These are phyloP conservation scores for Polytrichum commune DNA, from an alignment of 225 moss, liverwort and hornwort genomes.

Conservation along the genomic window DNA sequence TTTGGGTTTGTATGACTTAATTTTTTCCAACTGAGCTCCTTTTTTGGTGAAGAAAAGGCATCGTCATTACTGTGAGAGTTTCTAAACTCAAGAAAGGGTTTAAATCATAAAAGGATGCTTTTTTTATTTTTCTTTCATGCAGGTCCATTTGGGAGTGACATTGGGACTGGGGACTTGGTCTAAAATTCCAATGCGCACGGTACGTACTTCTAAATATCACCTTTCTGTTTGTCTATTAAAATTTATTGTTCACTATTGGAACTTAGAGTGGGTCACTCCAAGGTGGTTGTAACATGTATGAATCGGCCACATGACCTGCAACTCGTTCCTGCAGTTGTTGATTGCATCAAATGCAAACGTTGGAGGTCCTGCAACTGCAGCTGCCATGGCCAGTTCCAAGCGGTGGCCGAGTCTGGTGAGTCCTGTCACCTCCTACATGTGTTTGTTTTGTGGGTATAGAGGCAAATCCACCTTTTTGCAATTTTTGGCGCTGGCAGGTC, in stretches of 20 bases:
- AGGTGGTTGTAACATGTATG: not conserved
- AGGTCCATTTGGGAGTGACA: slow-evolving; percentile 55
- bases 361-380: slow-evolving; percentile 94
- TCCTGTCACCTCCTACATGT: slow-evolving; percentile 4
- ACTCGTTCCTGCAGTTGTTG: slow-evolving; percentile 37
- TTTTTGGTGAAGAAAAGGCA: no score
- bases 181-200: slow-evolving; percentile 51
- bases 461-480: not conserved
- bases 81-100: no score
- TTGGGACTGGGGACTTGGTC: slow-evolving; percentile 44
- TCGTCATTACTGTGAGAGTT: no score
- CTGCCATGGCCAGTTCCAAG: slow-evolving; percentile 90
- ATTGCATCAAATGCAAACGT: slow-evolving; percentile 95
- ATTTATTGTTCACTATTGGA: not conserved
- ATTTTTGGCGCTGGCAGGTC: not conserved
- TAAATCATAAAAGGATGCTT: no score
- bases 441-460: not conserved
- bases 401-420: slow-evolving; percentile 81
- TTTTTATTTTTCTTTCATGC: slow-evolving; percentile 4
- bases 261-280: not conserved
- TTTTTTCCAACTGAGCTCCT: no score
- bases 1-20: no score
- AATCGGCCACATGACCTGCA: not conserved
- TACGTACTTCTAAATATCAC: slow-evolving; percentile 9
- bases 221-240: not conserved